Evolutionary conservation across 148 eudicot species (phyloP), one percentile per base, ranked within the genome.

Genomic region (Rhododendron williamsianum): DNA sequence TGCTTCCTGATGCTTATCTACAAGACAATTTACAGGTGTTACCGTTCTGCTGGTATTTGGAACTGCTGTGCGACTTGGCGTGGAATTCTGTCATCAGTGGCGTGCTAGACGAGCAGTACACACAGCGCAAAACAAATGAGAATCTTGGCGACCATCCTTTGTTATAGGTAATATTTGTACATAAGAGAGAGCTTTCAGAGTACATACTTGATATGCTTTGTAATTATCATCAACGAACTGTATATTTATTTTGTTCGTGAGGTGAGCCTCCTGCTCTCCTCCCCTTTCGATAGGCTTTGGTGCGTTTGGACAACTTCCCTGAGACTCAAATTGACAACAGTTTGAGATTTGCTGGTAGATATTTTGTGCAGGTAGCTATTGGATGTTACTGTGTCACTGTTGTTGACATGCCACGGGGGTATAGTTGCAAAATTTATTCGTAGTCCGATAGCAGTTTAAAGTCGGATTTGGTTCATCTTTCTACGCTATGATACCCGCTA

Each of bases 41-140:
- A 86, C 84, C 76, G 81, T 84, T 49, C 85, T 89, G 67, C 69
- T 89, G 85, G 90, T 87, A 51, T 85, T 84, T 67, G 87, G 87
- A 81, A 89, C 88, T 9, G 88, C 90, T 38, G 60, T 89, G 82
- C 85, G 90, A 45, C 90, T 89, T 43, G 87, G 82, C 51, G 45
- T 89, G 30, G 89, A 89, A 60, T 84, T 89, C 82, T 86, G 89
- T 81, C 90, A 87, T 52, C 87, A 84, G 9, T 84, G 89, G 90
- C 82, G 81, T 60, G 65, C 79, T 19, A 84, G 90, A 79, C 79
- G 88, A 84, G 81, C 73, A 18, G 85, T 84, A 76, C 88, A 86
- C 38, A 63, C 85, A 81, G 85, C 77, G 9, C 87, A 9, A 86
- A 84, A 86, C 80, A 30, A 86, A 84, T 81, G 87, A 48, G 72